Conservation (phyloP, 1,284 basidiomycete genomes). For the Vanrija pseudolonga region DNA sequence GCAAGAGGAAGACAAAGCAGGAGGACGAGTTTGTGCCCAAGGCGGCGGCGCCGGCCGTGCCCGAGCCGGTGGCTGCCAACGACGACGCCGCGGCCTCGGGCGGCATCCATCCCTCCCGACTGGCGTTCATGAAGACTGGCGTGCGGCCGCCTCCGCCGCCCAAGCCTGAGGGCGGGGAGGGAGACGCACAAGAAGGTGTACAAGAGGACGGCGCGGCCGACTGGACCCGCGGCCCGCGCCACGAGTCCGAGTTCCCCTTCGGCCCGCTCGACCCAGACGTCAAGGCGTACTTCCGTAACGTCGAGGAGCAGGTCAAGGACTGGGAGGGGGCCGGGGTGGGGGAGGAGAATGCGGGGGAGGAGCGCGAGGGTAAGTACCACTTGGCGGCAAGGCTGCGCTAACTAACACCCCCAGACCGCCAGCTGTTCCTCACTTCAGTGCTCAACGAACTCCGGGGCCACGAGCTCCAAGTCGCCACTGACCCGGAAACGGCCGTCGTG, state of each 20-base stretch:
- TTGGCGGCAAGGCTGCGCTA: too few relatives aligned
- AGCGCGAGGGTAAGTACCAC: constrained; percentile 69
- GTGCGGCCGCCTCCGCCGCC: constrained; percentile 10
- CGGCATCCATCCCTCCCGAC: constrained; percentile 40
- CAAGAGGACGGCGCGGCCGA: constrained; percentile 18
- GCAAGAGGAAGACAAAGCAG: constrained; percentile 46
- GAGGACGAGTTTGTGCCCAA: constrained; percentile 16
- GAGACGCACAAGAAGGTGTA: constrained; percentile 4
- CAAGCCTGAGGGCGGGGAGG: constrained; percentile 3
- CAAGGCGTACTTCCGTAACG: constrained; percentile 84
- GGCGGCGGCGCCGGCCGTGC: not conserved
- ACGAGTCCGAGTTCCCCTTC: constrained; percentile 70
- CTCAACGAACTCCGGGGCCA: constrained; percentile 77
- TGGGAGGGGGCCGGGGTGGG: constrained; percentile 60
- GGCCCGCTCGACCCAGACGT: constrained; percentile 81
- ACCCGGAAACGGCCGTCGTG: constrained; percentile 83
- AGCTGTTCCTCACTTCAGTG: constrained; percentile 77
- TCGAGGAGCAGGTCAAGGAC: constrained; percentile 76
- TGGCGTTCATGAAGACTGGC: constrained; percentile 32
- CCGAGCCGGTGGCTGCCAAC: constrained; percentile 4
- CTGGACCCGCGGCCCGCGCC: constrained; percentile 36
- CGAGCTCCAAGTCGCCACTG: constrained; percentile 82
- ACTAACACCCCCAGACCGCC: constrained; percentile 59
- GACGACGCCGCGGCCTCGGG: constrained; percentile 17
- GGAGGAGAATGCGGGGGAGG: constrained; percentile 45